Evolutionary conservation across 148 eudicot genomes (phyloP).

Genomic region (Camellia sinensis): DNA sequence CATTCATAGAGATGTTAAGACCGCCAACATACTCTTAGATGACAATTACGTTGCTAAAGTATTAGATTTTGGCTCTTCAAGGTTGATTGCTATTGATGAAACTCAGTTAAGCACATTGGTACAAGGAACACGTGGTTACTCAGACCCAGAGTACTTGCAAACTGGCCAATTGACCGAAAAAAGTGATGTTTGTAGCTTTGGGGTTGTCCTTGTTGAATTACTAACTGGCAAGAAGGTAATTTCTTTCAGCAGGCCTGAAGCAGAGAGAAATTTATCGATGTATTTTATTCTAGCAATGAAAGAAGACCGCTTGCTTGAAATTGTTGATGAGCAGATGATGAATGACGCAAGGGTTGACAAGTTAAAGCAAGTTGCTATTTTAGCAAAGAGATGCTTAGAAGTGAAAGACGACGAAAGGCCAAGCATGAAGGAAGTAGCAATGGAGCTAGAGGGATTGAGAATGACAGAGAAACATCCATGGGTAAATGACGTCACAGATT

Average conservation of each 20-base stretch:
- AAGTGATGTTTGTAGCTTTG: slow-evolving; percentile 64
- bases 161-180: not conserved
- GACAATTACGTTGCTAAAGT: not conserved
- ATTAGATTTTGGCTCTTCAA: not conserved
- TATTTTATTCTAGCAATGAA: not conserved
- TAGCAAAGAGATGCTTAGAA: slow-evolving; percentile 2
- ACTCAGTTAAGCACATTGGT: not conserved
- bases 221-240: not conserved
- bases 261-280: not conserved
- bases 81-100: not conserved
- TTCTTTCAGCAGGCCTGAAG: not conserved
- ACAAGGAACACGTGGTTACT: not conserved
- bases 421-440: slow-evolving; percentile 14
- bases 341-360: not conserved
- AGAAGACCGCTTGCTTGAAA: slow-evolving; percentile 7
- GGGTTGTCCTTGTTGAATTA: slow-evolving; percentile 33
- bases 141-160: not conserved
- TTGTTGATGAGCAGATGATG: not conserved
- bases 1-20: not conserved
- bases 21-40: not conserved
- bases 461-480: not conserved
- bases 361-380: not conserved
- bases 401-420: slow-evolving; percentile 11
- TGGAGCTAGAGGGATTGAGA: not conserved
- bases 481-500: not conserved